These are phyloP conservation scores for Kwoniella pini DNA, from an alignment of 768 basidiomycete genomes.

Conservation along the genomic window DNA sequence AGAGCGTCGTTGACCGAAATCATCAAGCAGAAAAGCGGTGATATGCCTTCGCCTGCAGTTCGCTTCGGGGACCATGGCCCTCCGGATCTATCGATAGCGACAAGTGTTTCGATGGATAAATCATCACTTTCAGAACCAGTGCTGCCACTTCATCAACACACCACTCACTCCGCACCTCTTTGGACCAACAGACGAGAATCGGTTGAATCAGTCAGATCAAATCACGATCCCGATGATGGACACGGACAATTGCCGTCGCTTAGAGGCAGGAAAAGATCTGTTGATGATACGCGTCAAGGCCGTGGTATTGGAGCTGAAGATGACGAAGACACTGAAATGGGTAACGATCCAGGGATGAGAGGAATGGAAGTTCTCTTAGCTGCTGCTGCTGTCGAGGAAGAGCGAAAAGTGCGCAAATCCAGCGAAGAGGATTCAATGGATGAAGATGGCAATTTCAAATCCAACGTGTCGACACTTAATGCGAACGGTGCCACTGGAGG, in stretches of 20 bases:
- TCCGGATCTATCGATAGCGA: not conserved
- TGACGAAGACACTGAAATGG: constrained; percentile 6
- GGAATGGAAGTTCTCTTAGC: constrained; percentile 41
- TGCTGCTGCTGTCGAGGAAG: constrained; percentile 29
- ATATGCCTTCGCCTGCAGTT: constrained; percentile 24
- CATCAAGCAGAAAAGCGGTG: constrained; percentile 36
- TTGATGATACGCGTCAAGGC: not conserved
- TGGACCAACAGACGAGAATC: constrained; percentile 18
- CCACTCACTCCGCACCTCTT: constrained; percentile 2
- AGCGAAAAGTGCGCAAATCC: constrained; percentile 9
- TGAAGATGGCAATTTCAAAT: constrained; percentile 19
- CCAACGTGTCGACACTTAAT: not conserved
- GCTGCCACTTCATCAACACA: not conserved
- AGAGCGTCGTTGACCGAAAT: constrained; percentile 40
- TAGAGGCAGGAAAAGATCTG: constrained; percentile 17
- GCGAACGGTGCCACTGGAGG: not conserved
- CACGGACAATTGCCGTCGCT: not conserved
- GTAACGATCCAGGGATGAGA: constrained; percentile 26
- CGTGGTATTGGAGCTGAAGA: not conserved
- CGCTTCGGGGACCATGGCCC: constrained; percentile 8
- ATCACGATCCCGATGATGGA: not conserved
- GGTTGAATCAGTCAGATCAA: constrained; percentile 20
- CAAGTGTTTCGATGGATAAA: constrained; percentile 24
- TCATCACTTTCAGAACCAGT: constrained; percentile 29
- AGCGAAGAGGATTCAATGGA: constrained; percentile 11